Base-by-base conservation (phyloP, 73 alveolate species). In the Stentor coeruleus region DNA sequence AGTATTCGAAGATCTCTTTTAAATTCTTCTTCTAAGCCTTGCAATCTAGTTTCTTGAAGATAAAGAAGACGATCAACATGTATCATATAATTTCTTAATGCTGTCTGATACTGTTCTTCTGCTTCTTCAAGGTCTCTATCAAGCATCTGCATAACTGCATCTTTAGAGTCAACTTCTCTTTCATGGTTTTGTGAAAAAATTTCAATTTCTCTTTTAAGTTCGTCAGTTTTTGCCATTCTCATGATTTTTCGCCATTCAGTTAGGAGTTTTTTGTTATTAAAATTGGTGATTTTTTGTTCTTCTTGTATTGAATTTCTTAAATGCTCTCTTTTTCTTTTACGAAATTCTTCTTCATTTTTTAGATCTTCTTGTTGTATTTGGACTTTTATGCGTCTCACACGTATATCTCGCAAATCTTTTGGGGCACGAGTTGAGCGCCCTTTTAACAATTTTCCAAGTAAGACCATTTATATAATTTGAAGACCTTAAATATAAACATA, bases 141-240 rank as follows among this genome's bases (percentile, higher is more conserved):
- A 41, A 97, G 88, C 99, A 97, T 97, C 85, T 97, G 95, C 73
- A 97, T 88, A 88, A 97, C 94, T 76, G 99, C 99, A 85, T 97
- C 99, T 88, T 97, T 97, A 30, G 98, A 97, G 83, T 97, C 99
- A 42, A 97, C 95, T 90, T 97, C 99, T 92, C 99, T 92, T 86
- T 97, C 97, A 76, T 95, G 97, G 77, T 95, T 97, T 90, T 97
- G 95, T 85, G 94, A 91, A 86, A 91, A 97, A 81, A 97, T 88
- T 77, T 96, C 96, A 81, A 95, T 92, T 75, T 97, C 98, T 75
- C 94, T 89, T 86, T 97, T 95, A 33, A 97, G 93, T 86, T 94
- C 91, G 89, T 97, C 99, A 4, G 98, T 97, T 82, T 97, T 97
- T 35, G 99, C 99, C 40, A 95, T 93, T 85, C 99, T 89, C 99